Evolutionary conservation across 768 basidiomycete species (phyloP).

Genomic region (Tephrocybe sp.): DNA sequence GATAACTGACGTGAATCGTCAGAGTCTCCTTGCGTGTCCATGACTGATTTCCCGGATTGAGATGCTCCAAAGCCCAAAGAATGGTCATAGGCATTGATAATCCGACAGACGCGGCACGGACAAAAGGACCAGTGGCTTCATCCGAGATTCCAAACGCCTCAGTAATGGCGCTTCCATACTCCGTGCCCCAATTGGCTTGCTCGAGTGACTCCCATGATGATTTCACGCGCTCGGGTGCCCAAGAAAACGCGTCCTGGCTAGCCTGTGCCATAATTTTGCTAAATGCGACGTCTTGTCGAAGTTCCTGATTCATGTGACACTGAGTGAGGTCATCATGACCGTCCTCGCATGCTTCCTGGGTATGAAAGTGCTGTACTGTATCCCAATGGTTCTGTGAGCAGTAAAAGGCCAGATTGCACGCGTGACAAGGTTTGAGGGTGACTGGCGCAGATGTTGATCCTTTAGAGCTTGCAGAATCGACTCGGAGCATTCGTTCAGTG

Average conservation of each 20-base stretch:
- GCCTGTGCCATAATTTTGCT: neutral
- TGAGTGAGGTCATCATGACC: slow-evolving; percentile 20
- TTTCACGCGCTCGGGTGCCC: slow-evolving; percentile 29
- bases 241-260: slow-evolving; percentile 18
- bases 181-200: slow-evolving; percentile 23
- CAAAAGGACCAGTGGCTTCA: slow-evolving; percentile 11
- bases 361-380: slow-evolving; percentile 17
- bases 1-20: slow-evolving; percentile 19
- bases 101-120: slow-evolving; percentile 23
- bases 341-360: slow-evolving; percentile 18
- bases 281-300: slow-evolving; percentile 17
- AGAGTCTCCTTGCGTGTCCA: slow-evolving; percentile 20
- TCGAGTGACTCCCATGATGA: slow-evolving; percentile 24
- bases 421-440: slow-evolving; percentile 19
- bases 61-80: slow-evolving; percentile 20
- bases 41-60: slow-evolving; percentile 14
- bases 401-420: slow-evolving; percentile 24
- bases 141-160: slow-evolving; percentile 1
- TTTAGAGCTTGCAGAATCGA: slow-evolving; percentile 11
- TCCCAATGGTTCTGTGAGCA: slow-evolving; percentile 25
- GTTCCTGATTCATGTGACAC: slow-evolving; percentile 24
- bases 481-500: slow-evolving; percentile 23
- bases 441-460: neutral
- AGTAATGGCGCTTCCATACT: slow-evolving; percentile 21
- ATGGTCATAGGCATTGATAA: slow-evolving; percentile 27